Evolutionary conservation across 2,329 filamentous ascomycete species (phyloP).

Genomic region (Berkeleyomyces rouxiae): DNA sequence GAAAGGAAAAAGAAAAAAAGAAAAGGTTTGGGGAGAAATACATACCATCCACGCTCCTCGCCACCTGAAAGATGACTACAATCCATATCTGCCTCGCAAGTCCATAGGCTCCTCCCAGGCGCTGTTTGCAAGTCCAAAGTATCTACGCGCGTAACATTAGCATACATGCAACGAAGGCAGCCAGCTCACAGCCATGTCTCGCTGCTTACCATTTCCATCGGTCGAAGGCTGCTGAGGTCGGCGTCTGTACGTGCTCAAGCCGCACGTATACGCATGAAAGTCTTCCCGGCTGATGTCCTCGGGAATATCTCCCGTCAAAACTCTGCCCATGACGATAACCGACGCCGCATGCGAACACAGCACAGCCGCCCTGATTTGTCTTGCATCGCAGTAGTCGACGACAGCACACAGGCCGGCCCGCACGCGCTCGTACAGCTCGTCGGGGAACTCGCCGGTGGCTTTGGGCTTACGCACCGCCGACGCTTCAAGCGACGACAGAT

Average conservation of each 20-base stretch:
- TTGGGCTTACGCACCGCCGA: slow-evolving; percentile 39
- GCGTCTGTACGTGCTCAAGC: slow-evolving; percentile 46
- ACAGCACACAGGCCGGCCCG: slow-evolving; percentile 53
- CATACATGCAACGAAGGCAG: neutral
- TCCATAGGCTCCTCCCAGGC: slow-evolving; percentile 51
- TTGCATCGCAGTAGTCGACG: slow-evolving; percentile 54
- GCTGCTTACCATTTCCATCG: neutral
- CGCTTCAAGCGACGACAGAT: slow-evolving; percentile 40
- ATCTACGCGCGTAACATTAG: slow-evolving; percentile 7
- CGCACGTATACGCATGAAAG: slow-evolving; percentile 72
- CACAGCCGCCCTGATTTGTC: slow-evolving; percentile 52
- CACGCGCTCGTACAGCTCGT: slow-evolving; percentile 63
- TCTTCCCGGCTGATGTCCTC: slow-evolving; percentile 56
- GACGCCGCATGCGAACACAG: slow-evolving; percentile 82
- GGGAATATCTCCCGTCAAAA: slow-evolving; percentile 64
- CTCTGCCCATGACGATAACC: slow-evolving; percentile 71
- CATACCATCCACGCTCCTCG: slow-evolving; percentile 76
- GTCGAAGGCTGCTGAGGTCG: neutral
- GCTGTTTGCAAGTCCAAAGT: neutral
- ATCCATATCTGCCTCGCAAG: slow-evolving; percentile 64
- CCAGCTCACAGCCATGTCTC: neutral
- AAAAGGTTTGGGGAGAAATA: slow-evolving; percentile 17
- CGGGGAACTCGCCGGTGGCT: slow-evolving; percentile 60
- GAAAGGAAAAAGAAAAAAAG: slow-evolving; percentile 1
- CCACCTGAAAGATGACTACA: slow-evolving; percentile 67